These are phyloP conservation scores for Podaxis mareebaensis DNA, from an alignment of 768 basidiomycete genomes.

Conservation along the genomic window DNA sequence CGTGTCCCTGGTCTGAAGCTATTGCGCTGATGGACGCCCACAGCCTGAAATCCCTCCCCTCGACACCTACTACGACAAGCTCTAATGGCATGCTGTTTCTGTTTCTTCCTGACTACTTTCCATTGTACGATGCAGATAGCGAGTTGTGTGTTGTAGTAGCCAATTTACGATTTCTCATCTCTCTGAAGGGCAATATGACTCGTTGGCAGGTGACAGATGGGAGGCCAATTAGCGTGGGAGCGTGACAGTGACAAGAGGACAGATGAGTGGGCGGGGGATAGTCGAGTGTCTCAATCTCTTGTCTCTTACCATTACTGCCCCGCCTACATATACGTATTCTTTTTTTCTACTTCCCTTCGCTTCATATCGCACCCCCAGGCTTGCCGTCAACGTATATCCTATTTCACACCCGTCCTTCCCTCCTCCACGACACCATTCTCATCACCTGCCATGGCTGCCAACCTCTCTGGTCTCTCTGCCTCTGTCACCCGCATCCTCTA, in stretches of 20 bases:
- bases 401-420: constrained; percentile 15
- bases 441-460: constrained; percentile 55
- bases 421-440: constrained; percentile 2
- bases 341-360: constrained; percentile 23
- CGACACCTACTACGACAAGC: constrained; percentile 94
- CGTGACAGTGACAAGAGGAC: constrained; percentile 3
- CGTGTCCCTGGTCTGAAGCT: background rate
- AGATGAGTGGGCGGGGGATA: constrained; percentile 1
- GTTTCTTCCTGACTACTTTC: constrained; percentile 16
- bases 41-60: constrained; percentile 87
- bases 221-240: constrained; percentile 14
- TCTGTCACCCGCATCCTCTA: constrained; percentile 95
- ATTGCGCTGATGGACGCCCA: constrained; percentile 1
- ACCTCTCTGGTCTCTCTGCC: constrained; percentile 83
- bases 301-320: constrained; percentile 15
- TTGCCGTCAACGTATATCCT: constrained; percentile 17
- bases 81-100: constrained; percentile 42
- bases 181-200: background rate
- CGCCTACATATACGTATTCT: constrained; percentile 17
- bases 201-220: background rate
- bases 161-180: constrained; percentile 19
- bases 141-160: constrained; percentile 22
- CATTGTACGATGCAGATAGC: constrained; percentile 1
- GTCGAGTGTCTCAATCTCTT: constrained; percentile 9
- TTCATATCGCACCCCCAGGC: constrained; percentile 11